Base-by-base conservation (phyloP, 768 basidiomycete genomes). In the Calocera viscosa region DNA sequence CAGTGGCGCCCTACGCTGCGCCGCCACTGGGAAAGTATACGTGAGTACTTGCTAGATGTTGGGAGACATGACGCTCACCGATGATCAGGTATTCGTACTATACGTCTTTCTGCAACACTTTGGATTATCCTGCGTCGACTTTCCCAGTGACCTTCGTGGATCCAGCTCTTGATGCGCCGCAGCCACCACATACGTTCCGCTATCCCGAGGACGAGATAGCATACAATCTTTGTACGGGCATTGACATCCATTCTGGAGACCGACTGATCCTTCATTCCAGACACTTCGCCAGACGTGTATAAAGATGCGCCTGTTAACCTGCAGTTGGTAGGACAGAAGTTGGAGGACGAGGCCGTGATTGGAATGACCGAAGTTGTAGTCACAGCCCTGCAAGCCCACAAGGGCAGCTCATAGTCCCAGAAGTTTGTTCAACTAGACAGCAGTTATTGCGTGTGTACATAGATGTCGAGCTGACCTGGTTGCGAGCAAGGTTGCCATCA, bases 271-370 rank as follows among this genome's bases (percentile, higher is more conserved):
- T 8, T 47, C 3, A 3, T 7, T 47, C 8, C 24, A 47, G 43
- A 47, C 43, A 47, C 43, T 19, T 47, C 43, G 19, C 86, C 87
- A 0, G 76, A 78, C n/a, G 77, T 73, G 0, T 88, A 82, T 73
- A 74, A 74, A 66, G 81, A 83, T 66, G 85, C 84, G 0, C 89
- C 89, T 0, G 77, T 90, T 19, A 76, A 78, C 10, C 73, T 91
- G 28, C 89, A 91, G 73, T 72, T 90, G 8, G 78, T 89, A 10
- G 87, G 86, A 1, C 79, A 84, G 49, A 87, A 85, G 5, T 76
- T 84, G 67, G 89, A 90, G 71, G 90, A 91, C 70, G 89, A 91
- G 70, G 88, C 84, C 0, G 82, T 89, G 1, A 81, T 90, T 64
- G 81, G 78, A 0, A 84, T 90, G 82, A 80, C 82, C 5, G 85